Evolutionary conservation across 2,329 filamentous ascomycete genomes (phyloP), one percentile per base, ranked within the genome.

Genomic region (Coleophoma cylindrospora): DNA sequence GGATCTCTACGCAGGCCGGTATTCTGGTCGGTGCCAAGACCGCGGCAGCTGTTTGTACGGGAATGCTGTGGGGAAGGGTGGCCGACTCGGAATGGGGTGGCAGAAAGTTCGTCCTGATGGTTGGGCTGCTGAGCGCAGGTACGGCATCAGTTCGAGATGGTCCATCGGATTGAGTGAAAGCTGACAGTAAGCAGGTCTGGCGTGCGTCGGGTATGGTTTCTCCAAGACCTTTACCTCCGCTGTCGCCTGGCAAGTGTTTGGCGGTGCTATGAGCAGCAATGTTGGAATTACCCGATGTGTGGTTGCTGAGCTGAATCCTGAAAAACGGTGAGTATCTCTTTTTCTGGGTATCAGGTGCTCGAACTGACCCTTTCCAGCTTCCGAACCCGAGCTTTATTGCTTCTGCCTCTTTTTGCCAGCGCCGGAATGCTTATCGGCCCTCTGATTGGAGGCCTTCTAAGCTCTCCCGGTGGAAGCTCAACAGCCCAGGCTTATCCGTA

Each of bases 211-310:
- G 0, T 86, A 88, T 58, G 86, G 84, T 0, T 84, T 89, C 57
- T 81, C 80, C 4, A 72, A 69, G 22, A 80, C 71, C 11, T 85
- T 87, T 57, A 67, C 63, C 2, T 78, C 79, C 0, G 71, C 84
- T 11, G 64, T 80, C 17, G 86, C 83, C 64, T 70, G 66, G 63
- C 68, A 84, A 7, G 74, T 73, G 7, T 54, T 87, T 6, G 82
- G 81, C 1, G 85, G 85, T 0, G 68, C 78, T 8, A 66, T 87
- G 49, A 89, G 88, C 61, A 85, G 84, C 4, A 89, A 87, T 58
- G 76, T 86, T 4, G 83, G 83, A 0, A 82, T 88, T 4, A 83
- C 88, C 80, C 27, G 44, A 52, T 87, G 83, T 8, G 83, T 87
- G 76, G 84, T 87, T 34, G 76, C 78, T 0, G 85, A 89, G 66